Evolutionary conservation across 2,329 filamentous ascomycete genomes (phyloP).

Genomic region (Claviceps purpurea): DNA sequence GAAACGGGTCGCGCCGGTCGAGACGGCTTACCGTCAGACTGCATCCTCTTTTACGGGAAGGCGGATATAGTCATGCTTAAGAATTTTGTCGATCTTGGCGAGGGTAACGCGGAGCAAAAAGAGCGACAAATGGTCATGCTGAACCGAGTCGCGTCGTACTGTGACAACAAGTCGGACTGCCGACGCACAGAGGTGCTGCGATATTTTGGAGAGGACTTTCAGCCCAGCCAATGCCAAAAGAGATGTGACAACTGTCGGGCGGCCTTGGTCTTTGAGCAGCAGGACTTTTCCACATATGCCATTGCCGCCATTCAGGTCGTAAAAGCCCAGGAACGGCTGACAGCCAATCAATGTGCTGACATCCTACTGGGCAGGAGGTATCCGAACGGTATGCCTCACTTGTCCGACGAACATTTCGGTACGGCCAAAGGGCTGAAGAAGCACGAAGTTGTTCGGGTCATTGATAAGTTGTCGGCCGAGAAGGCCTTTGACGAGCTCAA

Average conservation of each 20-base stretch:
- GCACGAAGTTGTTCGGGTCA: constrained; percentile 71
- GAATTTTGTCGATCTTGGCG: constrained; percentile 71
- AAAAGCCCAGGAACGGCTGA: constrained; percentile 46
- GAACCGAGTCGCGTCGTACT: constrained; percentile 71
- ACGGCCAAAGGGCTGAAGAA: constrained; percentile 56
- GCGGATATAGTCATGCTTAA: constrained; percentile 60
- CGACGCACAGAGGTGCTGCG: constrained; percentile 74
- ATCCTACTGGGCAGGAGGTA: constrained; percentile 60
- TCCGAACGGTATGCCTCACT: constrained; percentile 39
- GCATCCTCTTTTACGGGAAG: constrained; percentile 81
- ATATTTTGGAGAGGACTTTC: constrained; percentile 89
- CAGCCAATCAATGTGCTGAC: constrained; percentile 70
- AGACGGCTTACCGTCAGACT: constrained; percentile 76
- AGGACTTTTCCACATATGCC: constrained; percentile 68
- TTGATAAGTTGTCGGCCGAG: constrained; percentile 61
- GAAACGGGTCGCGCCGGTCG: constrained; percentile 91
- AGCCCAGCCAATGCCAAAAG: constrained; percentile 53
- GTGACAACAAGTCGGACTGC: constrained; percentile 80
- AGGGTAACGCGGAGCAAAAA: constrained; percentile 67
- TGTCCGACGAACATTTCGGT: constrained; percentile 50
- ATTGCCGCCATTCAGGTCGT: constrained; percentile 58
- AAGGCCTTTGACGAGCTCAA: constrained; percentile 62
- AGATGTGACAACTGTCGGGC: constrained; percentile 85
- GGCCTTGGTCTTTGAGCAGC: constrained; percentile 52
- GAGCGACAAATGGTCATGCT: constrained; percentile 77